A percentile compares a stretch with the other conserved stretches of the same genome.
Conservation (phyloP, 2,329 filamentous ascomycete genomes). For the Colletotrichum australisinense region DNA sequence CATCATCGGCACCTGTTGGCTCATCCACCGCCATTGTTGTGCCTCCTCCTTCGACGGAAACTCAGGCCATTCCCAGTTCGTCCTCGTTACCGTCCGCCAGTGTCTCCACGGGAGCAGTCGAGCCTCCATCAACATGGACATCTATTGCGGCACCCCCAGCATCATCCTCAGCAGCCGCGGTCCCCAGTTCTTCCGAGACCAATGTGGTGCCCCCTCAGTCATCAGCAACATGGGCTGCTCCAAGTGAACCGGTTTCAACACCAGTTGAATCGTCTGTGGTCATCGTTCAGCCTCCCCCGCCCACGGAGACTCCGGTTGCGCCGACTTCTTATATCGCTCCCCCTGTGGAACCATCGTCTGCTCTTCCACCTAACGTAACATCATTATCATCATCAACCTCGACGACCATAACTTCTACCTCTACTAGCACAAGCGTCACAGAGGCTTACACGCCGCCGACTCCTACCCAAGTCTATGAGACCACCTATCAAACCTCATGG, state of each 20-base stretch:
- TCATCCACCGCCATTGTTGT: background rate
- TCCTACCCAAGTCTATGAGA: conserved; percentile 33
- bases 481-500: conserved; percentile 33
- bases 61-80: background rate
- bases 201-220: background rate
- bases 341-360: background rate
- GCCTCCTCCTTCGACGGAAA: background rate
- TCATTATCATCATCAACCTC: conserved; percentile 16
- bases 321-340: conserved; percentile 26
- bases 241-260: conserved; percentile 2
- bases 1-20: background rate
- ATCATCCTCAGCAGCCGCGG: background rate
- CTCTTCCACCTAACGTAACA: conserved; percentile 20
- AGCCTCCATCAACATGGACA: background rate
- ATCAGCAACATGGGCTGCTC: background rate
- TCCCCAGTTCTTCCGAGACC: background rate
- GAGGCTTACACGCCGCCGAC: background rate
- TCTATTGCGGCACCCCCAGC: background rate
- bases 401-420: background rate
- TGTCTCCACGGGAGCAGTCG: background rate
- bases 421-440: background rate
- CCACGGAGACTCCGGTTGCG: background rate
- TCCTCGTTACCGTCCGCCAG: background rate
- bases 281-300: conserved; percentile 3
- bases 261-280: background rate